Base-by-base conservation (phyloP, 495 filamentous ascomycete genomes). In the Penicillium roqueforti region DNA sequence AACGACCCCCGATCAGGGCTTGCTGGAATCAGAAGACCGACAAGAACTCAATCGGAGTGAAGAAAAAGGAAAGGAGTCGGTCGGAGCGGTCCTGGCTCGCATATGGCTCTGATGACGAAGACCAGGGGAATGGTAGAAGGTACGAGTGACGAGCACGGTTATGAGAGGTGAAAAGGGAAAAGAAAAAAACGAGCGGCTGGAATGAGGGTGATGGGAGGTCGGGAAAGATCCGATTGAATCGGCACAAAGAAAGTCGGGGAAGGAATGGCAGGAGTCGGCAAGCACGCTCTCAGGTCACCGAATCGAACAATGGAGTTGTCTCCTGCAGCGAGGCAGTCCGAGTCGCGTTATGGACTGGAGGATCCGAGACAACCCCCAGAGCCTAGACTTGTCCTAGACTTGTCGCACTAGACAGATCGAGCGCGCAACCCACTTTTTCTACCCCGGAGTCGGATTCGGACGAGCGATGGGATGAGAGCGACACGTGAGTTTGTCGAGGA, bases 271-370 rank as follows among this genome's bases (percentile, higher is more conserved):
- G 53, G 44, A 51, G 60, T 53, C 53, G 51, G 48, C 25, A 36
- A 42, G 13, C 50, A 60, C 48, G 41, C 49, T 42, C 45, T 43
- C 51, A 25, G 58, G 54, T 58, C 60, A 32, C 48, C 28, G 28
- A 53, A 47, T 56, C 43, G 43, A 65, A 71, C 68, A 72, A 72
- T 71, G 67, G 53, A 63, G 63, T 73, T 72, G 67, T 73, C 63
- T 42, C 49, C 65, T 64, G 66, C 63, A 65, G 66, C 65, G 51
- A 48, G 51, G 52, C 67, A 59, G 58, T 36, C 51, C 54, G 55
- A 57, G 61, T 60, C 62, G 59, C 53, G 62, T 51, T 58, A 52
- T 48, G 54, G 61, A 58, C 61, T 57, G 56, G 55, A 57, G n/a
- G 58, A 57, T 65, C 60, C 65, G 60, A 65, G 59, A 70, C 60